Percentiles rank a stretch among this genome's conserved stretches.
Evolutionary conservation across 129 eudicot species (phyloP).

Genomic region (Flaveria sonorensis): DNA sequence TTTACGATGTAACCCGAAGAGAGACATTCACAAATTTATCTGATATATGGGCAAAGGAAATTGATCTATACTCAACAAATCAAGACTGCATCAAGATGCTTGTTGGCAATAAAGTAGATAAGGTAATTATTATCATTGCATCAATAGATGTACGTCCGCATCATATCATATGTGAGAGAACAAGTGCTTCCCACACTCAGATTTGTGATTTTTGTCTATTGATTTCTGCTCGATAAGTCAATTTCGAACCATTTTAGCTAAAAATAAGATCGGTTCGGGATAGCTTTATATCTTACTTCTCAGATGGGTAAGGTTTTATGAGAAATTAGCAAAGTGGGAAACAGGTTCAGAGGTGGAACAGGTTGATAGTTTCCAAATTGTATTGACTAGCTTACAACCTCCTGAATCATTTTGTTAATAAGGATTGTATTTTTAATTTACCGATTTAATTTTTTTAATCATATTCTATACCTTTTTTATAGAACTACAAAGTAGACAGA

Average conservation of each 20-base stretch:
- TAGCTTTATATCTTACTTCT: no score
- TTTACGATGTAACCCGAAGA: constrained; percentile 88
- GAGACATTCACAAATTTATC: constrained; percentile 84
- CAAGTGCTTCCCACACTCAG: not conserved
- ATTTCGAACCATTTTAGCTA: not conserved
- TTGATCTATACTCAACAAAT: constrained; percentile 84
- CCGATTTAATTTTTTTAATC: not conserved
- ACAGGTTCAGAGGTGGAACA: not conserved
- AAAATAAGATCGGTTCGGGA: not conserved
- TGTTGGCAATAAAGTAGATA: constrained; percentile 97
- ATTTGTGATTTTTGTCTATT: not conserved
- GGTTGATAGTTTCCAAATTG: not conserved
- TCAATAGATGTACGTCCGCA: not conserved
- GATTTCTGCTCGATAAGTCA: not conserved
- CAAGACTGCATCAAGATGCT: constrained; percentile 98
- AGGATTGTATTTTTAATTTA: not conserved
- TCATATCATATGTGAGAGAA: constrained; percentile 5
- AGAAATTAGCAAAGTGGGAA: no score
- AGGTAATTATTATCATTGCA: constrained; percentile 45
- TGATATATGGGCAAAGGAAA: constrained; percentile 91
- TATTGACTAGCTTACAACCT: not conserved
- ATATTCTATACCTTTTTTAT: no score
- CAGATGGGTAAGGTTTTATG: no score
- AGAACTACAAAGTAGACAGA: not conserved
- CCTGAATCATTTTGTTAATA: not conserved